A percentile compares a stretch with the other conserved stretches of the same genome.
Conservation (phyloP, 345 rosid species). For the Populus tremula region DNA sequence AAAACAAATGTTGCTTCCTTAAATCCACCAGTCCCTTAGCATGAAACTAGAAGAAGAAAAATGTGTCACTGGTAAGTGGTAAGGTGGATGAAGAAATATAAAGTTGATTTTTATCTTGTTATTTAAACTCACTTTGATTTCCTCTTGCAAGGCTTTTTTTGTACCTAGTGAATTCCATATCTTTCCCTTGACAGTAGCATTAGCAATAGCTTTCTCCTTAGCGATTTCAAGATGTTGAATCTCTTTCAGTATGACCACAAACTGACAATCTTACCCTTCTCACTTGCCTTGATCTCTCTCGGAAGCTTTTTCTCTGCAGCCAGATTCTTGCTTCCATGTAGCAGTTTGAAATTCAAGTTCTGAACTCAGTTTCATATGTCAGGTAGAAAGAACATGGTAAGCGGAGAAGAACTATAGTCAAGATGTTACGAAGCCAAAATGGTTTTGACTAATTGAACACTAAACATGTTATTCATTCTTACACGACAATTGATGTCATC, state of each 20-base stretch:
- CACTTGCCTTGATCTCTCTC: background rate
- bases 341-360: background rate
- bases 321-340: background rate
- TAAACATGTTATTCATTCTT: too few relatives aligned
- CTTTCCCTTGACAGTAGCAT: constrained; percentile 11
- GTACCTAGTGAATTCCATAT: background rate
- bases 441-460: too few relatives aligned
- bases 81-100: too few relatives aligned
- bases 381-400: too few relatives aligned
- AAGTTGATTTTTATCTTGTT: too few relatives aligned
- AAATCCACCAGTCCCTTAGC: too few relatives aligned
- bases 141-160: background rate
- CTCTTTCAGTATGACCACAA: background rate
- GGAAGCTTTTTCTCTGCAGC: background rate
- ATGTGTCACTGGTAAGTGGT: too few relatives aligned
- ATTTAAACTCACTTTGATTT: background rate
- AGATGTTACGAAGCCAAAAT: background rate
- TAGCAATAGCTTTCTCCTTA: background rate
- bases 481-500: too few relatives aligned
- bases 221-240: background rate
- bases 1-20: too few relatives aligned
- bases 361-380: background rate
- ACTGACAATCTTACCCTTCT: background rate
- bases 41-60: too few relatives aligned
- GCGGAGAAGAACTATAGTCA: too few relatives aligned